Evolutionary conservation across 306 rosid species (phyloP), one percentile per base, ranked within the genome.

Genomic region (Prunus mira): DNA sequence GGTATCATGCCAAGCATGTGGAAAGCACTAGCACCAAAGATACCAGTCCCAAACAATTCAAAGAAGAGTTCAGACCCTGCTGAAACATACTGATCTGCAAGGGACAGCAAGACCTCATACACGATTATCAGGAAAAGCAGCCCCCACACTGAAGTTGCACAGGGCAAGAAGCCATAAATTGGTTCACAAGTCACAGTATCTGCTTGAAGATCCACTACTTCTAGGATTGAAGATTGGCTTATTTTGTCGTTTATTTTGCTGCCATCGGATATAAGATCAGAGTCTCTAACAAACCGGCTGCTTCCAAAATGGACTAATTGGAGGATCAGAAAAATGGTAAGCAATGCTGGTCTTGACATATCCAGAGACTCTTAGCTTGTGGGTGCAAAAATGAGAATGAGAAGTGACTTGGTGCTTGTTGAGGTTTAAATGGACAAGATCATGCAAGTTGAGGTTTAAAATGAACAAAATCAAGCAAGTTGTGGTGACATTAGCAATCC

Each of bases 131-230:
- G 49, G 80, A 78, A 84, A 19, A 81, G 71, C 57, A 73, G 51
- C 58, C 85, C 82, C 82, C 74, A 77, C 8, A 81, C n/a, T 5
- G 64, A 46, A 1, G 82, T 65, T 22, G 87, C 60, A 62, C 87
- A 84, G 41, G 87, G 87, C 80, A 84, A 65, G 70, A 84, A 84
- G 45, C 75, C 82, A 57, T 67, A 80, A 27, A 43, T 28, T 60
- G 87, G 75, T 76, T 74, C 85, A n/a, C 87, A 84, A 9, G 77
- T 84, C 63, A 84, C 82, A n/a, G 82, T 69, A 20, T 75, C 73
- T 65, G 77, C 68, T 58, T 50, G 38, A 2, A 78, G 65, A 61
- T 62, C 28, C 28, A 34, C 9, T 34, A 17, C 15, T 22, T 46
- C 32, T 11, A 49, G 9, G 46, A 45, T 51, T 28, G 73, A 14